Evolutionary conservation across 768 basidiomycete genomes (phyloP).

Genomic region (Aureoboletus auriporus): DNA sequence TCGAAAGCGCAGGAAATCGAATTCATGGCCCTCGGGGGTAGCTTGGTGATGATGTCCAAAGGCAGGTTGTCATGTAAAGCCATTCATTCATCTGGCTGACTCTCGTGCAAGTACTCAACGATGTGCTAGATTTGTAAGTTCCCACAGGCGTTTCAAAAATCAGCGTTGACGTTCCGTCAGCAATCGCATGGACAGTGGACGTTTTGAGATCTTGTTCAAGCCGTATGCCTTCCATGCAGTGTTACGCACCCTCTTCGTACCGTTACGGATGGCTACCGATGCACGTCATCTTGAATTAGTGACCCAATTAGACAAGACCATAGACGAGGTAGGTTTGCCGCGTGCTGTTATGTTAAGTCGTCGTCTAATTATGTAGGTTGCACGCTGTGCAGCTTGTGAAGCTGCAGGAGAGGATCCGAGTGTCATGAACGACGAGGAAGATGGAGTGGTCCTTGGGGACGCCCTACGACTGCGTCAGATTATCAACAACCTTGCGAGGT

Average conservation of each 20-base stretch:
- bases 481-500: conserved; percentile 80
- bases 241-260: conserved; percentile 69
- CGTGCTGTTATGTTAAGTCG: not conserved
- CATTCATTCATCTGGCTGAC: conserved; percentile 2
- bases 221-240: conserved; percentile 78
- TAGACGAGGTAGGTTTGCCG: conserved; percentile 47
- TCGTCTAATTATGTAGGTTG: conserved; percentile 38
- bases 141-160: not conserved
- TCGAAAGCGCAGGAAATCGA: conserved; percentile 78
- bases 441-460: conserved; percentile 78
- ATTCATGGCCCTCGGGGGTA: conserved; percentile 80
- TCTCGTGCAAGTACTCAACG: conserved; percentile 57
- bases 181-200: conserved; percentile 84
- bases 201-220: conserved; percentile 65
- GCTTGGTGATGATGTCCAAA: conserved; percentile 86
- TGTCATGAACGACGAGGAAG: conserved; percentile 30
- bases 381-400: conserved; percentile 55
- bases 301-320: conserved; percentile 62
- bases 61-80: conserved; percentile 34
- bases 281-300: conserved; percentile 63
- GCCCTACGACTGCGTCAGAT: conserved; percentile 79
- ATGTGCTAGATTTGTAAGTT: conserved; percentile 75
- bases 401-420: conserved; percentile 48
- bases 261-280: conserved; percentile 63
- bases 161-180: conserved; percentile 31